Conservation (phyloP, 1,284 basidiomycete species). For the Boletus semigastroideus region DNA sequence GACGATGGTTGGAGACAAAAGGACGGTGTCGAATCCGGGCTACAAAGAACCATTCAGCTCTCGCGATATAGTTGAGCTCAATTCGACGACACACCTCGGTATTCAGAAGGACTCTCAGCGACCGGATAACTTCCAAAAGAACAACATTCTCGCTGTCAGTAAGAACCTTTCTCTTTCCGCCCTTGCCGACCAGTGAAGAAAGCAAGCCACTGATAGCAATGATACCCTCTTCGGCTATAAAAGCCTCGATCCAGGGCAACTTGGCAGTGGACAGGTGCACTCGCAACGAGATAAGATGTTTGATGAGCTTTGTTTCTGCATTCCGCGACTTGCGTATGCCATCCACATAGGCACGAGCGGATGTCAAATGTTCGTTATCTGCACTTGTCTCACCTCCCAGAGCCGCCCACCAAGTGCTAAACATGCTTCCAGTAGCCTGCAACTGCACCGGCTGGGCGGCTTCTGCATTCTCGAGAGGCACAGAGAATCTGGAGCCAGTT, state of each 20-base stretch:
- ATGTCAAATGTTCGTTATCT: slow-evolving; percentile 42
- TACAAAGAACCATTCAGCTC: slow-evolving; percentile 29
- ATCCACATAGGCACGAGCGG: slow-evolving; percentile 62
- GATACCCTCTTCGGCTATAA: slow-evolving; percentile 71
- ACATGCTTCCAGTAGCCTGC: slow-evolving; percentile 72
- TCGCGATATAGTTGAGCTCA: neutral
- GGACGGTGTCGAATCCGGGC: slow-evolving; percentile 73
- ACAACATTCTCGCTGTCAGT: slow-evolving; percentile 68
- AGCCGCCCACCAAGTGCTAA: slow-evolving; percentile 71
- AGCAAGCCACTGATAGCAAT: slow-evolving; percentile 60
- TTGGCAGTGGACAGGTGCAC: slow-evolving; percentile 85
- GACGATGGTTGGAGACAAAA: slow-evolving; percentile 66
- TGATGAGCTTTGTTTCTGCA: slow-evolving; percentile 63
- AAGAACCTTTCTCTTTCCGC: slow-evolving; percentile 55
- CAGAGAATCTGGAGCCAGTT: slow-evolving; percentile 16
- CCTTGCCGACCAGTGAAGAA: slow-evolving; percentile 58
- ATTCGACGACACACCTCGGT: slow-evolving; percentile 61
- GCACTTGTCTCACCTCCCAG: slow-evolving; percentile 53
- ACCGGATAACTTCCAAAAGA: slow-evolving; percentile 75
- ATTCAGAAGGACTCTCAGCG: slow-evolving; percentile 80
- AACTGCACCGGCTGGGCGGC: slow-evolving; percentile 48
- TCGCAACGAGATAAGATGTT: slow-evolving; percentile 81
- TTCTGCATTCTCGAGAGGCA: slow-evolving; percentile 34
- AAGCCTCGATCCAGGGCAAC: slow-evolving; percentile 76
- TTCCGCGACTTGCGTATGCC: slow-evolving; percentile 52